phyloP scores from a whole-genome alignment of 768 basidiomycete species.

The Hypholoma fasciculare region DNA sequence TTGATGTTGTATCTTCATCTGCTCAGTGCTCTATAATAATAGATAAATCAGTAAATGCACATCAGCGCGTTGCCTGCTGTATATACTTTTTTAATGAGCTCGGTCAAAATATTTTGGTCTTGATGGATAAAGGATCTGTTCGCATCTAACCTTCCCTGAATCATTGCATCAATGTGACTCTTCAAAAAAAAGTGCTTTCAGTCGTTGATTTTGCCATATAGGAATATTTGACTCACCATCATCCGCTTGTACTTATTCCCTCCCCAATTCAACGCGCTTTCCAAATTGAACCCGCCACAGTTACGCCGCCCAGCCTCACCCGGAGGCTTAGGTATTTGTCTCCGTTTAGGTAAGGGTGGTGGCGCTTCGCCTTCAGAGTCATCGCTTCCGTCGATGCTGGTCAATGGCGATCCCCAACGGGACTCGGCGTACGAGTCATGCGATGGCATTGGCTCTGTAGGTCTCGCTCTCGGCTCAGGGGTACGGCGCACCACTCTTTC shows the following conservation, averaged over 20 bases:
- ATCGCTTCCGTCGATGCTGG: neutral
- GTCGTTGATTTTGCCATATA: neutral
- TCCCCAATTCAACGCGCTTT: constrained; percentile 1
- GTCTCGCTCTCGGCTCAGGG: neutral
- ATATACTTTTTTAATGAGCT: neutral
- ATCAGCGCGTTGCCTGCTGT: neutral
- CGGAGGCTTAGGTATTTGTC: constrained; percentile 2
- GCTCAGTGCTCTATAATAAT: neutral
- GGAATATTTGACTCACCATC: neutral
- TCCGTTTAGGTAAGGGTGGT: neutral
- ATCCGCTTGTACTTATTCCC: neutral
- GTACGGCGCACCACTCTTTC: neutral
- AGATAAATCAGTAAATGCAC: neutral
- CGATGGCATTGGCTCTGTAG: neutral
- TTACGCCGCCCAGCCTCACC: constrained; percentile 1
- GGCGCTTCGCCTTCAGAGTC: neutral
- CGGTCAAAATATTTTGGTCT: neutral
- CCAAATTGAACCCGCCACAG: constrained; percentile 4
- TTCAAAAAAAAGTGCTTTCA: neutral
- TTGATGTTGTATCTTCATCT: neutral
- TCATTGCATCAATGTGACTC: neutral
- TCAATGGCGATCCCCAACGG: no score
- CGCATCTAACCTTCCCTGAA: neutral
- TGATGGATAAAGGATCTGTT: neutral
- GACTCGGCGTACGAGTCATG: neutral